These are phyloP conservation scores for Talaromyces sp. DNA, from an alignment of 2,329 filamentous ascomycete genomes.

Conservation along the genomic window DNA sequence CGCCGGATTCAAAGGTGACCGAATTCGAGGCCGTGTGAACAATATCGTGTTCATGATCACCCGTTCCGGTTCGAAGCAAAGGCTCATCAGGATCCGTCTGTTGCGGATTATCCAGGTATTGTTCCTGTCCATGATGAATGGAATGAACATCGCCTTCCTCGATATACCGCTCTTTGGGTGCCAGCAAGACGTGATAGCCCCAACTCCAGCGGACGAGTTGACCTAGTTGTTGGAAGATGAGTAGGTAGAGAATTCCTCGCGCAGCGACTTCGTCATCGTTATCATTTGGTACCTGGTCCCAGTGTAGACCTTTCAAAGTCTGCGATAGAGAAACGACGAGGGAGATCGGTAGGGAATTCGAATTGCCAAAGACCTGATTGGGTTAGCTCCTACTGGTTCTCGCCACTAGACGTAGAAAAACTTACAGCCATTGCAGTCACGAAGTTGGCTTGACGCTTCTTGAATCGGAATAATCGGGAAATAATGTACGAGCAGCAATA, in stretches of 20 bases:
- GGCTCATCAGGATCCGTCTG: conserved; percentile 38
- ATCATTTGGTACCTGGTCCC: conserved; percentile 85
- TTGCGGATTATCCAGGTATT: conserved; percentile 40
- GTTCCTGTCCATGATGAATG: conserved; percentile 38
- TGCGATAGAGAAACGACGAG: conserved; percentile 90
- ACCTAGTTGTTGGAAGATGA: conserved; percentile 96
- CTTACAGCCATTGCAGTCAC: conserved; percentile 87
- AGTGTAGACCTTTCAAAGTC: conserved; percentile 86
- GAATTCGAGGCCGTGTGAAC: conserved; percentile 11
- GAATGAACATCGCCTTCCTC: conserved; percentile 41
- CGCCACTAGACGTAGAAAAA: conserved; percentile 14
- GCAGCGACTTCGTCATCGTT: conserved; percentile 94
- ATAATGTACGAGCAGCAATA: conserved; percentile 71
- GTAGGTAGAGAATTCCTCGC: conserved; percentile 86
- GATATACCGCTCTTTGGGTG: conserved; percentile 63
- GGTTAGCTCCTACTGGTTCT: background rate
- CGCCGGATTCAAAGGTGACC: conserved; percentile 31
- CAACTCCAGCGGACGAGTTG: conserved; percentile 96
- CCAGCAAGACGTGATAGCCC: conserved; percentile 94
- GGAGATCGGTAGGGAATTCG: conserved; percentile 94
- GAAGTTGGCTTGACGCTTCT: conserved; percentile 84
- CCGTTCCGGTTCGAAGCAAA: conserved; percentile 31
- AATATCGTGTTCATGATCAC: conserved; percentile 26
- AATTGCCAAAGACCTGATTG: conserved; percentile 82
- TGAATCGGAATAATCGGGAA: conserved; percentile 72